Conservation (phyloP, 805 yeast genomes). For the Yarrowia divulgata region DNA sequence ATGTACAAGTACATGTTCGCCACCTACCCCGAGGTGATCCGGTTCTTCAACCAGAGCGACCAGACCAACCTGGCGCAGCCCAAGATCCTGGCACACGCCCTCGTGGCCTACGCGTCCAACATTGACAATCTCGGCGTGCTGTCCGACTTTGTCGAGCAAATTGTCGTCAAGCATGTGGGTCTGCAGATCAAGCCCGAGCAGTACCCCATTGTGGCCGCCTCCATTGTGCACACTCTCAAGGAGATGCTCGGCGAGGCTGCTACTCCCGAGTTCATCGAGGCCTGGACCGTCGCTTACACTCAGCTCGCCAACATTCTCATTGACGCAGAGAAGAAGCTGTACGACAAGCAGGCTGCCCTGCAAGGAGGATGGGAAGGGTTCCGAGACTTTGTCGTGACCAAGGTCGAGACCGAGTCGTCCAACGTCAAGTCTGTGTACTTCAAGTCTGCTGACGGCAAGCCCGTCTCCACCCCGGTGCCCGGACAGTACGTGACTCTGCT, state of each 20-base stretch:
- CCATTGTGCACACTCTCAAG: slow-evolving; percentile 61
- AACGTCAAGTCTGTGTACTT: slow-evolving; percentile 62
- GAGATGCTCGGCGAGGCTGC: slow-evolving; percentile 67
- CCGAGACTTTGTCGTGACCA: slow-evolving; percentile 58
- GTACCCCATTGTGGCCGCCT: slow-evolving; percentile 68
- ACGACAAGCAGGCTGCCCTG: slow-evolving; percentile 50
- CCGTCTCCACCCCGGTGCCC: slow-evolving; percentile 47
- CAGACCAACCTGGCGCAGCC: slow-evolving; percentile 63
- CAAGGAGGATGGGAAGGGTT: slow-evolving; percentile 67
- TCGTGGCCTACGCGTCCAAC: slow-evolving; percentile 66
- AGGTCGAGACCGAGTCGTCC: slow-evolving; percentile 55
- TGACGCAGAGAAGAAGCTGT: slow-evolving; percentile 59
- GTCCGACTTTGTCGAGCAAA: slow-evolving; percentile 61
- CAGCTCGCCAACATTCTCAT: slow-evolving; percentile 69
- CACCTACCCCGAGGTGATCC: slow-evolving; percentile 61
- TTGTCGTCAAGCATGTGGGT: slow-evolving; percentile 72
- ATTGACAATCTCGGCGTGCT: slow-evolving; percentile 66
- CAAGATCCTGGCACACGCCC: slow-evolving; percentile 66
- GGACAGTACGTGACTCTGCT: slow-evolving; percentile 58
- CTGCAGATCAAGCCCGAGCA: slow-evolving; percentile 68
- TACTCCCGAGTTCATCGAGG: slow-evolving; percentile 62
- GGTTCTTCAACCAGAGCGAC: slow-evolving; percentile 67
- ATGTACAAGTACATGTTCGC: slow-evolving; percentile 65
- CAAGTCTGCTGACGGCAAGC: slow-evolving; percentile 54
- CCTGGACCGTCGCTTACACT: slow-evolving; percentile 72